Evolutionary conservation across 2,329 filamentous ascomycete species (phyloP).

Genomic region (Tympanopsis confertula): DNA sequence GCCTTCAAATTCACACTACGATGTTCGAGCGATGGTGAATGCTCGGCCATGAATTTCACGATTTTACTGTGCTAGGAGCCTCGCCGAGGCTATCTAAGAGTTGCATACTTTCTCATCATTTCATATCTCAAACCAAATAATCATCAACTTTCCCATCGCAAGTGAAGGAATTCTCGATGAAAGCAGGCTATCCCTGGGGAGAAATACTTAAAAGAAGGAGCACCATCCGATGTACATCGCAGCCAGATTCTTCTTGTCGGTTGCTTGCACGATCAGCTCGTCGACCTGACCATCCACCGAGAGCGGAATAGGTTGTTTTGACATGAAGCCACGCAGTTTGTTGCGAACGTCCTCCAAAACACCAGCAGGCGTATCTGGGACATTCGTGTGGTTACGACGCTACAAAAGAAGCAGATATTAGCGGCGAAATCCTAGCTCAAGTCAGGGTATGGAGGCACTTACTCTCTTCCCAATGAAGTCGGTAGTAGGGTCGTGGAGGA

Average conservation of each 20-base stretch:
- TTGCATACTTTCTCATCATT: too few species aligned
- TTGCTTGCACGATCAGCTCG: slow-evolving; percentile 49
- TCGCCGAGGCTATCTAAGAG: too few species aligned
- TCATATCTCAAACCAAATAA: too few species aligned
- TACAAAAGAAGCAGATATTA: neutral
- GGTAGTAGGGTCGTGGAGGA: slow-evolving; percentile 58
- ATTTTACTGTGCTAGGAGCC: too few species aligned
- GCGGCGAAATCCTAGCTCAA: neutral
- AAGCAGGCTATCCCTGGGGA: too few species aligned
- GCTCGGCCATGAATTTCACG: too few species aligned
- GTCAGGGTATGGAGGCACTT: neutral
- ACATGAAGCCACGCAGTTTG: slow-evolving; percentile 52
- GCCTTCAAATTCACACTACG: too few species aligned
- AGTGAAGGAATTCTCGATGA: too few species aligned
- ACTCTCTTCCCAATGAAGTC: slow-evolving; percentile 46
- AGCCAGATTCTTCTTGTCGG: slow-evolving; percentile 43
- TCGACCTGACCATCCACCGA: slow-evolving; percentile 61
- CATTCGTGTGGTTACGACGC: slow-evolving; percentile 10
- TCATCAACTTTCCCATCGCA: too few species aligned
- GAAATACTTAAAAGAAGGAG: slow-evolving; percentile 48
- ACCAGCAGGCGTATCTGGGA: slow-evolving; percentile 41
- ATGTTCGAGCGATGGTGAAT: too few species aligned
- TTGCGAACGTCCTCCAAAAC: slow-evolving; percentile 51
- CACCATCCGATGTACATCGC: slow-evolving; percentile 64
- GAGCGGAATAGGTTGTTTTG: slow-evolving; percentile 52